These are phyloP conservation scores for Phaffomyces opuntiae DNA, from an alignment of 805 yeast species.

Conservation along the genomic window DNA sequence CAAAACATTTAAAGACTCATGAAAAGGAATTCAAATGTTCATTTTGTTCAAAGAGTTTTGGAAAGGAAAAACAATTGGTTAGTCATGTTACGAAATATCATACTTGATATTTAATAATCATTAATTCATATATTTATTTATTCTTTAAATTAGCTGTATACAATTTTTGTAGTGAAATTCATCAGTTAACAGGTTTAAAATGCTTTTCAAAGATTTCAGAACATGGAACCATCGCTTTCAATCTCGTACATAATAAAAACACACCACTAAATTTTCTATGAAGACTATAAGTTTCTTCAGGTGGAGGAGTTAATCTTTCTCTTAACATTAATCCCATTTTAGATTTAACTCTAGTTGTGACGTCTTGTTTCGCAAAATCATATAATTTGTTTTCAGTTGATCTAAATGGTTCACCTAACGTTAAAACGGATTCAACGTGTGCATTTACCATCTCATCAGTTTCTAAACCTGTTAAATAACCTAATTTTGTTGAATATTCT, in stretches of 20 bases:
- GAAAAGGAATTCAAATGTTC: constrained; percentile 44
- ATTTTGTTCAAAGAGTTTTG: constrained; percentile 46
- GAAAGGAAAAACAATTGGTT: constrained; percentile 33
- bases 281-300: constrained; percentile 95
- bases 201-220: constrained; percentile 68
- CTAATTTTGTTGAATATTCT: constrained; percentile 61
- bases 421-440: constrained; percentile 84
- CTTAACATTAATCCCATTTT: constrained; percentile 85
- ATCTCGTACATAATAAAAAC: constrained; percentile 78
- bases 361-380: constrained; percentile 79
- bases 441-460: constrained; percentile 83
- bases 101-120: neutral
- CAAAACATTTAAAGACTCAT: constrained; percentile 84
- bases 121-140: neutral
- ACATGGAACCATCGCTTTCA: constrained; percentile 79
- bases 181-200: constrained; percentile 25
- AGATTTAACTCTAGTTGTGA: constrained; percentile 85
- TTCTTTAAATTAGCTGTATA: neutral
- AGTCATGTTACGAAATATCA: constrained; percentile 30
- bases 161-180: neutral
- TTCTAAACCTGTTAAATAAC: constrained; percentile 89
- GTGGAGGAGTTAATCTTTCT: constrained; percentile 93
- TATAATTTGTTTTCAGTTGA: constrained; percentile 37
- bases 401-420: constrained; percentile 85
- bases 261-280: constrained; percentile 96